Conservation (phyloP, 225 moss, liverwort and hornwort species). For the Pseudoscleropodium purum region DNA sequence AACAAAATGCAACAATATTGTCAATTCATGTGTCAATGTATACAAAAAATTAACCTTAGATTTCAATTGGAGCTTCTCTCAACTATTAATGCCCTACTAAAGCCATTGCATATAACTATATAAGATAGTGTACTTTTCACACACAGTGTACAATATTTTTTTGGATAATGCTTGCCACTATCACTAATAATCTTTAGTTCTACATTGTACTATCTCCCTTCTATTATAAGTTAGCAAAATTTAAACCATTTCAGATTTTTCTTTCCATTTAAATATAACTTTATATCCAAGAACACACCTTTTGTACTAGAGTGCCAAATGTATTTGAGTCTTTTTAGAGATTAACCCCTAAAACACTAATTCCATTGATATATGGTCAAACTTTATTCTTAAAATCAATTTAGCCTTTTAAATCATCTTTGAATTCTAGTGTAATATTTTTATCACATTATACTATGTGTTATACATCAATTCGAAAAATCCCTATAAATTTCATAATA, state of each 20-base stretch:
- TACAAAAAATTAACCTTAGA: background rate
- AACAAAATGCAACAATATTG: too few species aligned
- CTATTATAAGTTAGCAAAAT: too few species aligned
- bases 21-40: too few species aligned
- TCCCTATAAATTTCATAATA: background rate
- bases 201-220: fast-evolving
- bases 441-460: background rate
- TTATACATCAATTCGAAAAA: background rate
- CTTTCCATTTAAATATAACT: background rate
- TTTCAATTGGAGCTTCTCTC: too few species aligned
- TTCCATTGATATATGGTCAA: background rate
- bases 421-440: background rate
- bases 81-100: fast-evolving
- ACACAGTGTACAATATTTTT: background rate
- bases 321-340: too few species aligned
- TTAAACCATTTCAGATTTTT: background rate
- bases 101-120: background rate
- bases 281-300: too few species aligned
- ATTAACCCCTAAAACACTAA: too few species aligned
- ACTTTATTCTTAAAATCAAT: background rate
- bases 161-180: background rate
- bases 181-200: too few species aligned
- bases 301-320: fast-evolving
- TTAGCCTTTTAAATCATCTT: background rate
- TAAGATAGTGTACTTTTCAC: background rate